These are phyloP conservation scores for Coemansia sp. DNA, from an alignment of 192 early-diverging fungal genomes.

Conservation along the genomic window DNA sequence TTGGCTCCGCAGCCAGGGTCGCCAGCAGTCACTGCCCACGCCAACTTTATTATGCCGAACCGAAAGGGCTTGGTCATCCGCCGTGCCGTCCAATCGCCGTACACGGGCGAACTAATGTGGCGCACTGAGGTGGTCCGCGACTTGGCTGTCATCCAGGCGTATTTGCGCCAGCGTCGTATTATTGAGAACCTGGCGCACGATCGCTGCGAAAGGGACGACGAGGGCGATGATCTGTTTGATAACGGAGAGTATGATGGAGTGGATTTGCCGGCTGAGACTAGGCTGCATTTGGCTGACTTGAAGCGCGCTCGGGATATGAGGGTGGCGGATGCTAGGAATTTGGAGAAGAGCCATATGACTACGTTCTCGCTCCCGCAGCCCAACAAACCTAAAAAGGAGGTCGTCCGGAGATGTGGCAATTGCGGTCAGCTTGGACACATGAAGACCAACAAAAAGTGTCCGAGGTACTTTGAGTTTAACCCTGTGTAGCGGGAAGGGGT, in stretches of 20 bases:
- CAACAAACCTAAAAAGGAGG: conserved; percentile 67
- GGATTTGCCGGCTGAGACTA: conserved; percentile 55
- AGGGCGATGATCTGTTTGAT: conserved; percentile 10
- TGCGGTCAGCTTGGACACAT: conserved; percentile 84
- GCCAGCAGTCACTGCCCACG: conserved; percentile 31
- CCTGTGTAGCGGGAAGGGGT: conserved; percentile 22
- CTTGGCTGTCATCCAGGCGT: conserved; percentile 85
- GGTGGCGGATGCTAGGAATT: conserved; percentile 17
- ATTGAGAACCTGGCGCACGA: conserved; percentile 65
- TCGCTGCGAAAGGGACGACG: conserved; percentile 14
- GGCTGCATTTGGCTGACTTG: conserved; percentile 65
- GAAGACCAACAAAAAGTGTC: conserved; percentile 87
- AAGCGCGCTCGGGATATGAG: conserved; percentile 69
- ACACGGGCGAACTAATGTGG: conserved; percentile 72
- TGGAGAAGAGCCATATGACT: conserved; percentile 56
- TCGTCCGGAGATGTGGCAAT: conserved; percentile 72
- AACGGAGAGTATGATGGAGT: background rate
- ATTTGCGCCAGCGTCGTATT: conserved; percentile 80
- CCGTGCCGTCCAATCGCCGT: conserved; percentile 46
- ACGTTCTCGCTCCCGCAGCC: conserved; percentile 58
- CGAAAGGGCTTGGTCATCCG: conserved; percentile 47
- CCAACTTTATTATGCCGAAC: conserved; percentile 48
- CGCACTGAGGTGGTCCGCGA: conserved; percentile 84
- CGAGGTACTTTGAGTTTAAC: conserved; percentile 57
- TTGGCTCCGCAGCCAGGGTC: conserved; percentile 10